Evolutionary conservation across 106 monocot species (phyloP).

Genomic region (Cymbidium sinense): DNA sequence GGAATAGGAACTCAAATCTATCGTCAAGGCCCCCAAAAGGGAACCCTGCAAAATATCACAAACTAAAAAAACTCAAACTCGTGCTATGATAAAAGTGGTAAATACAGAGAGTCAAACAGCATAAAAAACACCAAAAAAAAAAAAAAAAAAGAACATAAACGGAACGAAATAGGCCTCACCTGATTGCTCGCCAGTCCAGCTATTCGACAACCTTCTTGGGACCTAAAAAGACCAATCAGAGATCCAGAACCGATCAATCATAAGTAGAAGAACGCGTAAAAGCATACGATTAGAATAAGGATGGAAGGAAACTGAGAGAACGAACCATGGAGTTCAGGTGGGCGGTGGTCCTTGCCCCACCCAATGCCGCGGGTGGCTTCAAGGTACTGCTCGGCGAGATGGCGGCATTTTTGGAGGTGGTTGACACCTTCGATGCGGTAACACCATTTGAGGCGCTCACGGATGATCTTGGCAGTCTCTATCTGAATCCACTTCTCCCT

Average conservation of each 20-base stretch:
- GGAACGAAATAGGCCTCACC: neutral
- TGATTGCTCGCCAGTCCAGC: neutral
- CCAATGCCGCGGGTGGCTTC: conserved; percentile 86
- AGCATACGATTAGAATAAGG: neutral
- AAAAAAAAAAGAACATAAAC: neutral
- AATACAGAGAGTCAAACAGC: neutral
- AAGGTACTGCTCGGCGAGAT: conserved; percentile 81
- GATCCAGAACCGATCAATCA: neutral
- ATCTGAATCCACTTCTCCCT: conserved; percentile 99
- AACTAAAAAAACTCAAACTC: neutral
- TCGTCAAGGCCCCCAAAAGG: neutral
- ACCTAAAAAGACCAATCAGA: neutral
- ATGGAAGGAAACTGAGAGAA: neutral
- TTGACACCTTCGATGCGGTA: conserved; percentile 93
- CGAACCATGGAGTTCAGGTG: conserved; percentile 67
- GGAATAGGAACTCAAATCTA: neutral
- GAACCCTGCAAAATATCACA: neutral
- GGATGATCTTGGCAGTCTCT: conserved; percentile 92
- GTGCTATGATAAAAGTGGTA: neutral
- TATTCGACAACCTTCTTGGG: conserved; percentile 8
- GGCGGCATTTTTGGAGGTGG: conserved; percentile 83
- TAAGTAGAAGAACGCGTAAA: neutral
- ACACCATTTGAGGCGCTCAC: conserved; percentile 84
- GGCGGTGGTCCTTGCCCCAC: conserved; percentile 89
- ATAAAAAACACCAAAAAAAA: neutral